A percentile compares a stretch with the other conserved stretches of the same genome.
phyloP scores from a whole-genome alignment of 1,284 basidiomycete genomes.

The Albatrellus sp. region DNA sequence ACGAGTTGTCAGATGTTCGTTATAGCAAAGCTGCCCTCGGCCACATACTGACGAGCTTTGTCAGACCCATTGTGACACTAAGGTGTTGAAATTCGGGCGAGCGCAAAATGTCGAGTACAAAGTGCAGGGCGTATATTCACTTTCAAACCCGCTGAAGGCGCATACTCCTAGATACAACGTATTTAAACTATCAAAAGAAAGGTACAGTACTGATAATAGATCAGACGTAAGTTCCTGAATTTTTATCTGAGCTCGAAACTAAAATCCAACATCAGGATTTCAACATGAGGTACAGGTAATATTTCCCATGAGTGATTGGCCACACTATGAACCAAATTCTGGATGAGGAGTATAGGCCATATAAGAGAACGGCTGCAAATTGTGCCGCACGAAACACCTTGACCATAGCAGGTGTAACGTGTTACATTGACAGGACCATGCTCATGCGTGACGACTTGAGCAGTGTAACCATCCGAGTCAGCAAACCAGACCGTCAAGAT shows the following conservation, averaged over 20 bases:
- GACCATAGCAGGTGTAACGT: conserved; percentile 17
- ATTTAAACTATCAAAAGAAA: too few relatives aligned
- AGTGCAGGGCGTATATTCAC: too few relatives aligned
- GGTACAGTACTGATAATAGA: too few relatives aligned
- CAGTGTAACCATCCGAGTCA: neutral
- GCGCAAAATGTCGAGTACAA: too few relatives aligned
- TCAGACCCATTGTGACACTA: conserved; percentile 16
- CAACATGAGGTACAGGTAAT: conserved; percentile 11
- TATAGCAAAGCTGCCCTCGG: too few relatives aligned
- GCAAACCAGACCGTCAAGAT: neutral
- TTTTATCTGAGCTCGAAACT: too few relatives aligned
- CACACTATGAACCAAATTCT: neutral
- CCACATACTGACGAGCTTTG: conserved; percentile 18
- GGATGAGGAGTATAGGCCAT: neutral
- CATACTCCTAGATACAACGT: too few relatives aligned
- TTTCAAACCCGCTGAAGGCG: too few relatives aligned
- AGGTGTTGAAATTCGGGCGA: too few relatives aligned
- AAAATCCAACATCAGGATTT: too few relatives aligned
- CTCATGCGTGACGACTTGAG: conserved; percentile 19
- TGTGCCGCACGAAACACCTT: conserved; percentile 12
- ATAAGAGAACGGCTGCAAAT: neutral
- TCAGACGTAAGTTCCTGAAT: too few relatives aligned
- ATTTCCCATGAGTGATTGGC: conserved; percentile 14
- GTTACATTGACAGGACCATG: conserved; percentile 18
- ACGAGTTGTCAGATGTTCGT: too few relatives aligned